These are phyloP conservation scores for Lithohypha guttulata DNA, from an alignment of 2,329 filamentous ascomycete genomes.

Conservation along the genomic window DNA sequence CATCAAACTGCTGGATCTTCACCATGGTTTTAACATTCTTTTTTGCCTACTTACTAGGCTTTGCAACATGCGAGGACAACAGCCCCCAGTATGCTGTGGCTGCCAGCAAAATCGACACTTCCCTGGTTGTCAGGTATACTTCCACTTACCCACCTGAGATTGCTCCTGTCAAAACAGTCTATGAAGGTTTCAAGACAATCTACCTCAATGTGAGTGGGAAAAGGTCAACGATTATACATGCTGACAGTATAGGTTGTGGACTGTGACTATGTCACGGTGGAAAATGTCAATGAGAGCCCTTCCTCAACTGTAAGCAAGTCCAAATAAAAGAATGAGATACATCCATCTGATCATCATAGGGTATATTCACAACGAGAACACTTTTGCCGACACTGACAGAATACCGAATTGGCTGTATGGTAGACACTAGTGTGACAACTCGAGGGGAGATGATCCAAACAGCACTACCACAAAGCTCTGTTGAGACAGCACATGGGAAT, in stretches of 20 bases:
- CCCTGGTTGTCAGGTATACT: slow-evolving; percentile 14
- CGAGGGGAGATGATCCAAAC: slow-evolving; percentile 11
- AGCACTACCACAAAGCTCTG: neutral
- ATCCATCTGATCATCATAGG: slow-evolving; percentile 12
- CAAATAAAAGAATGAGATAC: neutral
- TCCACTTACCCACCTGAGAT: slow-evolving; percentile 17
- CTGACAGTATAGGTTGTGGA: slow-evolving; percentile 17
- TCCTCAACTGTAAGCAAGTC: slow-evolving; percentile 11
- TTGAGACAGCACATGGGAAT: no score
- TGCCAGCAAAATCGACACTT: no score
- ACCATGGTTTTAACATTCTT: slow-evolving; percentile 2
- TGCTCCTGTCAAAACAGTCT: slow-evolving; percentile 18
- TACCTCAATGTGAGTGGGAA: slow-evolving; percentile 16
- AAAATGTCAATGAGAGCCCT: slow-evolving; percentile 16
- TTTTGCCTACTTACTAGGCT: slow-evolving; percentile 5
- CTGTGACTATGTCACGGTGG: slow-evolving; percentile 18
- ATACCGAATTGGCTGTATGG: slow-evolving; percentile 18
- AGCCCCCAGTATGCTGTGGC: neutral
- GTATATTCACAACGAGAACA: slow-evolving; percentile 14
- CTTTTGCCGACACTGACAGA: slow-evolving; percentile 16
- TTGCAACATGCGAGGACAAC: neutral
- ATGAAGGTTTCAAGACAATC: slow-evolving; percentile 17
- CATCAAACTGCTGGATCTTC: no score
- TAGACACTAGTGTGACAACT: slow-evolving; percentile 11
- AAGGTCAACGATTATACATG: neutral